Conservation (phyloP, 1,284 basidiomycete genomes). For the Melampsora americana region DNA sequence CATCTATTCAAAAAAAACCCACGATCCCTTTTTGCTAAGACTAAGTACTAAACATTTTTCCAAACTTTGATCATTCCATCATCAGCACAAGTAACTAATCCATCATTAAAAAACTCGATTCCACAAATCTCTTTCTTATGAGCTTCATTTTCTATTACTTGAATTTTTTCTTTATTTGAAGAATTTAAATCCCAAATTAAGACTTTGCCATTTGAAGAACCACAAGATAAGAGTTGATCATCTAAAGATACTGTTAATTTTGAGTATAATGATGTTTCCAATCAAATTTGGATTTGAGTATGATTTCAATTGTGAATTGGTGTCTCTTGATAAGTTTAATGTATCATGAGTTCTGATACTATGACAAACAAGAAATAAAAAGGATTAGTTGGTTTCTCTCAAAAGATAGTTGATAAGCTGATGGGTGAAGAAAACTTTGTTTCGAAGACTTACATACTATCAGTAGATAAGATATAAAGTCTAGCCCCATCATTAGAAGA, state of each 20-base stretch:
- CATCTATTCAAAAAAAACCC: no score
- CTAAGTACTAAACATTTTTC: no score
- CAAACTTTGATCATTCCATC: conserved; percentile 21
- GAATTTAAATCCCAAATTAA: background rate
- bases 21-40: no score
- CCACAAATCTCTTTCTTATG: conserved; percentile 25
- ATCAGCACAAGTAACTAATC: conserved; percentile 26
- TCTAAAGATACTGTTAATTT: background rate
- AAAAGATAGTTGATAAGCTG: no score
- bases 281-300: background rate
- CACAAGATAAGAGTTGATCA: background rate
- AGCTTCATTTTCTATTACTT: background rate
- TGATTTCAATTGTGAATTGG: background rate
- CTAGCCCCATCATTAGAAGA: conserved; percentile 30
- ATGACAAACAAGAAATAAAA: no score
- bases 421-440: no score
- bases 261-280: background rate
- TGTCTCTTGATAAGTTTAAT: no score
- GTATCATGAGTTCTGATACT: no score
- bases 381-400: no score
- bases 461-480: conserved; percentile 30
- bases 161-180: background rate
- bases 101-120: conserved; percentile 17
- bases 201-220: background rate
- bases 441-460: conserved; percentile 28